Conservation (phyloP, 306 rosid species). For the Trichosanthes cucumerina region DNA sequence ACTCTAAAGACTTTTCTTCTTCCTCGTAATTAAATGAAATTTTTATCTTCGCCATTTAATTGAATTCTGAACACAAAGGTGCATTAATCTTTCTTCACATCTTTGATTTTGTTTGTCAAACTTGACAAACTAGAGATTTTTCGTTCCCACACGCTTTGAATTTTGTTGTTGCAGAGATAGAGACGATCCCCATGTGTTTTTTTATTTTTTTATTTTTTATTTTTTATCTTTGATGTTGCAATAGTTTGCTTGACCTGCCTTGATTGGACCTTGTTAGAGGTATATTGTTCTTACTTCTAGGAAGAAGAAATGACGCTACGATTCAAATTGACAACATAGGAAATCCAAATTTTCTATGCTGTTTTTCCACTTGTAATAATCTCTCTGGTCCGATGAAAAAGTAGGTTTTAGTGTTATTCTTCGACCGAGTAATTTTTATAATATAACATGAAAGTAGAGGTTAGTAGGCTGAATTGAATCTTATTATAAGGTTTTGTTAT, state of each 20-base stretch:
- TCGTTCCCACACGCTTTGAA: neutral
- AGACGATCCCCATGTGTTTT: slow-evolving; percentile 1
- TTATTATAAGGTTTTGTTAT: neutral
- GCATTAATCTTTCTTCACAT: neutral
- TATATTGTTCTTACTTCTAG: slow-evolving; percentile 36
- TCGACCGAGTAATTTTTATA: neutral
- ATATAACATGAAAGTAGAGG: slow-evolving; percentile 4
- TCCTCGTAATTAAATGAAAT: neutral
- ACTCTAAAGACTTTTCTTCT: neutral
- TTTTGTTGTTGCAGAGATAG: slow-evolving; percentile 46
- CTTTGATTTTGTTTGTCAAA: neutral
- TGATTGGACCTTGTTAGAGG: slow-evolving; percentile 32
- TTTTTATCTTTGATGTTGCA: slow-evolving; percentile 1
- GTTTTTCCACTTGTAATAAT: neutral
- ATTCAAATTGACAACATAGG: slow-evolving; percentile 6
- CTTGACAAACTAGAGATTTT: neutral
- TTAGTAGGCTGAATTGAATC: neutral
- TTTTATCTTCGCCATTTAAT: neutral
- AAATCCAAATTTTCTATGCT: neutral
- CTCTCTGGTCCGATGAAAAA: neutral
- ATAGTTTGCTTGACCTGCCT: slow-evolving; percentile 10
- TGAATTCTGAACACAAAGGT: neutral
- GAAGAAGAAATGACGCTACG: slow-evolving; percentile 22
- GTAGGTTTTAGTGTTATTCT: slow-evolving; percentile 6
- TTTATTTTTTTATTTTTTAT: too few relatives aligned